Evolutionary conservation across 2,329 filamentous ascomycete species (phyloP), one percentile per base, ranked within the genome.

Genomic region (Fusarium luffae): DNA sequence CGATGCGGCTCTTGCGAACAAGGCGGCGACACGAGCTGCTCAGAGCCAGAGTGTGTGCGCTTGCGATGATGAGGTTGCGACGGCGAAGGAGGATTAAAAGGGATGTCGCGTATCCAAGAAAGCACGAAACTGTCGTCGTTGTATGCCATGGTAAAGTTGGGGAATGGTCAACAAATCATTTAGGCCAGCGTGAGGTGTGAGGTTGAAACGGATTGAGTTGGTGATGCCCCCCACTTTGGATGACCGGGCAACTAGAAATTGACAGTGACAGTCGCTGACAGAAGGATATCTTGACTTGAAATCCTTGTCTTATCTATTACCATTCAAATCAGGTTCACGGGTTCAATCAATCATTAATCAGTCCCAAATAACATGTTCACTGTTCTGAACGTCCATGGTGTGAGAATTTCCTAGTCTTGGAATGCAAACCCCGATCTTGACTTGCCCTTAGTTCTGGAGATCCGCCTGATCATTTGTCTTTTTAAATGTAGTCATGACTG

Each of bases 401-500:
- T 10, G 5, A 34, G 8, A 16, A 18, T 18, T 4, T 34, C 16
- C 7, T 18, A 5, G 32, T 34, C 32, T 34, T 34, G 16, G 0
- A 2, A 34, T 10, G 2, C 16, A 5, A 37, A 3, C 5, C 11
- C 32, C 32, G 10, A 37, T 37, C 9, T 37, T 18, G 5, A 0
- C 32, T 11, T 37, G 16, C 0, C 32, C 16, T 18, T 9, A 1
- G 5, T 37, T 18, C 32, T 18, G 1, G 3, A 9, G 32, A 11
- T 18, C 32, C 32, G 14, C 32, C 32, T 18, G 16, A 18, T 10
- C 32, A 18, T 4, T 6, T 9, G 0, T 4, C 9, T n/a, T n/a
- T 5, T 5, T 37, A 11, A 11, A 3, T 1, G 1, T 1, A 18
- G 1, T 37, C 16, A 37, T 37, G 5, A n/a, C 5, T n/a, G 1